A percentile compares a stretch with the other conserved stretches of the same genome.
Evolutionary conservation across 441 rosid genomes (phyloP).

Genomic region (Gossypium laxum): DNA sequence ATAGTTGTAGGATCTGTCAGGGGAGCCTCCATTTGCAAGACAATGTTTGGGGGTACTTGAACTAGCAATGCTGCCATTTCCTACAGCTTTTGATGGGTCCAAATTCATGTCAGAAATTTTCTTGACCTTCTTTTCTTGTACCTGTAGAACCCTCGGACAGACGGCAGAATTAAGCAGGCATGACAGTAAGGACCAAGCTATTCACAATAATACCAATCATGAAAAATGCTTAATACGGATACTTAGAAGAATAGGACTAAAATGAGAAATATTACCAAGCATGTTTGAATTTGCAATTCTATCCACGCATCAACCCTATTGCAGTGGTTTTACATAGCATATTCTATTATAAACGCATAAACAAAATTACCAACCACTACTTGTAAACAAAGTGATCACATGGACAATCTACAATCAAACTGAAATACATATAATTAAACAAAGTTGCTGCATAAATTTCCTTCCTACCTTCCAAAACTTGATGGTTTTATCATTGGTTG

Average conservation of each 20-base stretch:
- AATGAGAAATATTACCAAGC: constrained; percentile 11
- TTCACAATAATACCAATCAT: neutral
- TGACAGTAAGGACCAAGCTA: neutral
- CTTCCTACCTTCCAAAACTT: constrained; percentile 77
- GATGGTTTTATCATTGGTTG: constrained; percentile 89
- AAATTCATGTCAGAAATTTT: constrained; percentile 70
- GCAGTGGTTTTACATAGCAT: neutral
- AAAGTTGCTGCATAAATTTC: neutral
- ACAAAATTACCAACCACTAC: neutral
- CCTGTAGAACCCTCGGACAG: constrained; percentile 37
- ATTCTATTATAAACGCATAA: neutral
- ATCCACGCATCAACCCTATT: neutral
- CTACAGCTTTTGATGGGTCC: constrained; percentile 56
- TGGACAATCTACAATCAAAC: neutral
- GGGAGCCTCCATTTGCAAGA: constrained; percentile 56
- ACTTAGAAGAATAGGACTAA: neutral
- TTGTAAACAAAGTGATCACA: neutral
- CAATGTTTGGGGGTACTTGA: constrained; percentile 37
- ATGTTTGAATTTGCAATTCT: neutral
- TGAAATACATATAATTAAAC: constrained; percentile 6
- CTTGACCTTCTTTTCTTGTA: constrained; percentile 90
- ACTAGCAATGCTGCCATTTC: constrained; percentile 58
- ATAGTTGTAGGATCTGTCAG: constrained; percentile 33
- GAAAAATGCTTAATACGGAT: neutral
- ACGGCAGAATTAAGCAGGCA: constrained; percentile 4